Conservation (phyloP, 305 asterid genomes). For the Fraxinus dipetala region DNA sequence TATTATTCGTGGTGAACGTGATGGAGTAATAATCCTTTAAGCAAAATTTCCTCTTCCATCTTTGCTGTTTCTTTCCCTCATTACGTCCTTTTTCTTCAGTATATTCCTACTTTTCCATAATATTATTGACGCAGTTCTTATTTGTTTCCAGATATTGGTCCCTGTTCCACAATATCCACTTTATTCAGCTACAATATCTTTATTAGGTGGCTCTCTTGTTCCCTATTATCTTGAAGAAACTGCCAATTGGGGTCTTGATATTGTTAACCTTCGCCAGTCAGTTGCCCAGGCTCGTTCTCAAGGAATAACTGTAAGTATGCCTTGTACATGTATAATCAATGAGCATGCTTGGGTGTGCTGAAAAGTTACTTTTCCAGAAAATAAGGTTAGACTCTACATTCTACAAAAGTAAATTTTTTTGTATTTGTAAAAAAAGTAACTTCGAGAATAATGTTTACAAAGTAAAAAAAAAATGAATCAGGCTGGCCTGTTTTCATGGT, state of each 20-base stretch:
- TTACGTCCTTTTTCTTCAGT: background rate
- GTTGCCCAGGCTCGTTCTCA: conserved; percentile 82
- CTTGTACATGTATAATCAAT: background rate
- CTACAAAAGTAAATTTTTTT: background rate
- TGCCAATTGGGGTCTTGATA: conserved; percentile 97
- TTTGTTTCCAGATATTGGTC: conserved; percentile 64
- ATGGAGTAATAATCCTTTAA: conserved; percentile 63
- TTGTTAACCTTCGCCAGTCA: conserved; percentile 73
- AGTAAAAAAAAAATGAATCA: background rate
- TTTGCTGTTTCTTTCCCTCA: background rate
- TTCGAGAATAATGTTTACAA: background rate
- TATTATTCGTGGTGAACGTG: conserved; percentile 57
- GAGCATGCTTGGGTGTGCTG: background rate
- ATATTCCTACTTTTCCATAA: background rate
- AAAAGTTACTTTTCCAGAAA: background rate
- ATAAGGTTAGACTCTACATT: background rate
- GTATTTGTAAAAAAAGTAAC: background rate
- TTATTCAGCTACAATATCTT: conserved; percentile 88
- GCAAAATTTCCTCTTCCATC: background rate
- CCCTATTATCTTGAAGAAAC: conserved; percentile 98
- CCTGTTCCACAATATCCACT: conserved; percentile 99
- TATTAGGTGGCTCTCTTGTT: conserved; percentile 88
- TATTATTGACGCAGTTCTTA: conserved; percentile 8
- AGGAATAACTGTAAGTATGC: conserved; percentile 73
- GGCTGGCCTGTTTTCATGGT: background rate